Percentiles rank a stretch among this genome's conserved stretches.
Conservation (phyloP, 2,329 filamentous ascomycete genomes). For the Sclerotinia minor region DNA sequence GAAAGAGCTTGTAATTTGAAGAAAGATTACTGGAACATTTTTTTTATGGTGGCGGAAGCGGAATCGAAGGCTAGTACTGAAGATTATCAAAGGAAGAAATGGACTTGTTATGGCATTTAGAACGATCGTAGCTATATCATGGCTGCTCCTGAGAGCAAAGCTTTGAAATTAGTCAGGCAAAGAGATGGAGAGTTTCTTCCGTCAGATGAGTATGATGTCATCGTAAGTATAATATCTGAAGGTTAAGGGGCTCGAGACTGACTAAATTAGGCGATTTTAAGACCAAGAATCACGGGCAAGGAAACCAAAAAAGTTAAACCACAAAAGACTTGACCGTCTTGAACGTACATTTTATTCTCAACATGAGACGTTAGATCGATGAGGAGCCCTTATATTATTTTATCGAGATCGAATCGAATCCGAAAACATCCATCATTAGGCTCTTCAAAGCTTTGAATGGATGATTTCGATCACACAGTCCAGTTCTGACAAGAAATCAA, state of each 20-base stretch:
- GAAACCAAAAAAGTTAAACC: constrained; percentile 30
- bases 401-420: constrained; percentile 26
- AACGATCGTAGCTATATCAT: constrained; percentile 48
- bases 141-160: constrained; percentile 48
- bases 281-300: constrained; percentile 34
- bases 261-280: constrained; percentile 32
- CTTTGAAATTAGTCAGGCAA: constrained; percentile 49
- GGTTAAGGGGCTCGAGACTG: background rate
- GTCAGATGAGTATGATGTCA: constrained; percentile 52
- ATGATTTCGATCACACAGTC: constrained; percentile 5
- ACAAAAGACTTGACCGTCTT: constrained; percentile 32
- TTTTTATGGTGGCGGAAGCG: constrained; percentile 48
- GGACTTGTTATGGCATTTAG: constrained; percentile 45
- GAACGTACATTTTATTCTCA: constrained; percentile 32
- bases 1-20: constrained; percentile 49
- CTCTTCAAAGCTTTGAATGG: background rate
- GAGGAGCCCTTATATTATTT: too few species aligned
- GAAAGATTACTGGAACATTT: constrained; percentile 48
- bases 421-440: constrained; percentile 14
- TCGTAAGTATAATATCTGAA: constrained; percentile 41
- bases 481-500: background rate
- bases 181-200: constrained; percentile 50
- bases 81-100: constrained; percentile 38
- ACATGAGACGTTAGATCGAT: constrained; percentile 34
- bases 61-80: constrained; percentile 39